Percentiles rank a stretch among this genome's conserved stretches.
Conservation (phyloP, 2,329 filamentous ascomycete species). For the Arthroderma sp. region DNA sequence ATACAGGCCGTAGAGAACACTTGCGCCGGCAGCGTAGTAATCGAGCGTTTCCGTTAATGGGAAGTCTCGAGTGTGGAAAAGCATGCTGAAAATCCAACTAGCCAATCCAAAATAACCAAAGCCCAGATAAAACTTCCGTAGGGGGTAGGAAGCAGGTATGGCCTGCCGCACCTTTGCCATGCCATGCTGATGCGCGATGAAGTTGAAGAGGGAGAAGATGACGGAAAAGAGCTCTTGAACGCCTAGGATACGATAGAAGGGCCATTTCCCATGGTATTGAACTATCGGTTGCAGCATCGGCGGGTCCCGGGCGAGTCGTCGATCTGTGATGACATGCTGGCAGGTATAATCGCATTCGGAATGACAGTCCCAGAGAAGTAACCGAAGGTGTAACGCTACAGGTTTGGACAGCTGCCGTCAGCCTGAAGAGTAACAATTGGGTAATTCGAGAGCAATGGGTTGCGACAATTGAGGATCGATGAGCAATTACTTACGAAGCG, state of each 20-base stretch:
- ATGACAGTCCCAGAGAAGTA: constrained; percentile 85
- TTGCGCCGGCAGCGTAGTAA: constrained; percentile 86
- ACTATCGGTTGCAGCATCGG: constrained; percentile 55
- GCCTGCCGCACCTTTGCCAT: constrained; percentile 54
- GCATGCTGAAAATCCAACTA: constrained; percentile 75
- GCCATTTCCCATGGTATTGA: constrained; percentile 99
- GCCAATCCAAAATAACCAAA: constrained; percentile 71
- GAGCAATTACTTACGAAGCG: constrained; percentile 51
- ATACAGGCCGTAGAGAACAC: constrained; percentile 81
- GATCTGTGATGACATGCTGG: constrained; percentile 76
- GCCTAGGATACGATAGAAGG: constrained; percentile 77
- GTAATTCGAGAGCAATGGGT: neutral
- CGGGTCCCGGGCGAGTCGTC: constrained; percentile 51
- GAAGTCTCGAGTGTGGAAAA: constrained; percentile 90
- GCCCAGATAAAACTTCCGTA: constrained; percentile 66
- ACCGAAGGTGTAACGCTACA: constrained; percentile 65
- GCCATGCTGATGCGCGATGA: constrained; percentile 69
- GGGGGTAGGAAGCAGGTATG: constrained; percentile 59
- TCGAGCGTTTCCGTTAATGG: constrained; percentile 78
- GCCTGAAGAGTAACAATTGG: neutral
- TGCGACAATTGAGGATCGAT: neutral
- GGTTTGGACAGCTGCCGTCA: neutral
- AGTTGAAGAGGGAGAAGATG: constrained; percentile 84
- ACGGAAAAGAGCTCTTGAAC: constrained; percentile 93
- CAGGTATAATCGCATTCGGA: constrained; percentile 96